Conservation (phyloP, 306 rosid species). For the Glycine tomentella region DNA sequence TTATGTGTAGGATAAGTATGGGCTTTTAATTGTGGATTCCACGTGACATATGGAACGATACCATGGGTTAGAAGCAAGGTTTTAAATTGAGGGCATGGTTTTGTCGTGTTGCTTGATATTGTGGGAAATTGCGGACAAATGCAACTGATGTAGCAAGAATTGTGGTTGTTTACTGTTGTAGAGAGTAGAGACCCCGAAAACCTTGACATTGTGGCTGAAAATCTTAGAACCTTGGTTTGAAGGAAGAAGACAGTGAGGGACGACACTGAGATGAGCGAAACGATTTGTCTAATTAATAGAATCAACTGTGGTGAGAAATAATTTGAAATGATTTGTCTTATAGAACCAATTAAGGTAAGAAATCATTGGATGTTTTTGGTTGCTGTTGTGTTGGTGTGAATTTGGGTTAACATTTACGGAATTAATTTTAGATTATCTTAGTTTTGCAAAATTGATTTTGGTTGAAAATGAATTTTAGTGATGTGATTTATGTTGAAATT, state of each 20-base stretch:
- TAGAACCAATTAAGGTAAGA: constrained; percentile 9
- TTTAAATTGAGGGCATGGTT: neutral
- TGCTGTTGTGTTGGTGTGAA: neutral
- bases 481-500: neutral
- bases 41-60: neutral
- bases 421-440: neutral
- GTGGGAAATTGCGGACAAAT: neutral
- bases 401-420: neutral
- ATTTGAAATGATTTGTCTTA: too few species aligned
- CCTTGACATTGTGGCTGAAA: neutral
- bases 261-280: neutral
- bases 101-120: neutral
- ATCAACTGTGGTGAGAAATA: neutral
- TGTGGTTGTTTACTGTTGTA: neutral
- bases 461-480: neutral
- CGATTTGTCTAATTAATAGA: neutral
- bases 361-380: neutral
- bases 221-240: neutral
- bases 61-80: neutral
- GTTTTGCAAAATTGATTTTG: too few species aligned
- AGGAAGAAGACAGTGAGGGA: neutral
- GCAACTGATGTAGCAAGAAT: neutral
- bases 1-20: constrained; percentile 9
- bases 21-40: neutral
- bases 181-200: neutral